Percentiles rank a stretch among this genome's conserved stretches.
Conservation (phyloP, 192 early-diverging fungal genomes). For the Coemansia sp. region DNA sequence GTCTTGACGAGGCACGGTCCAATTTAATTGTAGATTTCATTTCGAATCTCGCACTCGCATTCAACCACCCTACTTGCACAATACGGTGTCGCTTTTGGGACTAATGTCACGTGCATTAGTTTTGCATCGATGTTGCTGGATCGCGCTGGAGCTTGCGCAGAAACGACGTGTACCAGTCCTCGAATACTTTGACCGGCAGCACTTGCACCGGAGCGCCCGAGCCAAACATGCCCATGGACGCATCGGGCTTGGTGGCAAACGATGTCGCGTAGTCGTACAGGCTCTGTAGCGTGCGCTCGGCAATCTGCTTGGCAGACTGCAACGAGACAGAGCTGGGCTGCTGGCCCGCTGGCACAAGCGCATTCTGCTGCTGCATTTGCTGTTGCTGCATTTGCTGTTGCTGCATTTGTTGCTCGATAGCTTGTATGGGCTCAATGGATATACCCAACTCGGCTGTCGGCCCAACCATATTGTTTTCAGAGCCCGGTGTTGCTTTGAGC, state of each 20-base stretch:
- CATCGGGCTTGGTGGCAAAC: slow-evolving; percentile 58
- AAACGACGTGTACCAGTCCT: slow-evolving; percentile 79
- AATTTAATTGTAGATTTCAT: neutral
- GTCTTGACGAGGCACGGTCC: neutral
- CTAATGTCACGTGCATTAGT: slow-evolving; percentile 18
- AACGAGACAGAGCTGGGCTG: slow-evolving; percentile 15
- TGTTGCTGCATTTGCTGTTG: slow-evolving; percentile 28
- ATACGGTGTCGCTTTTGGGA: slow-evolving; percentile 15
- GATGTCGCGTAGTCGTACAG: slow-evolving; percentile 78
- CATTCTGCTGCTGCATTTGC: slow-evolving; percentile 24
- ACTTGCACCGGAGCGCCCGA: slow-evolving; percentile 45
- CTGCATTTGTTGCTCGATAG: slow-evolving; percentile 62
- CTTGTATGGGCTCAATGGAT: slow-evolving; percentile 83
- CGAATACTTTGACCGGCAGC: slow-evolving; percentile 69
- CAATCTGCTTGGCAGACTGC: slow-evolving; percentile 58
- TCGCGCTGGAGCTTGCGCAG: slow-evolving; percentile 73
- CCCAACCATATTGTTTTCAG: slow-evolving; percentile 12
- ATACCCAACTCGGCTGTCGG: slow-evolving; percentile 79
- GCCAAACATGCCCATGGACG: slow-evolving; percentile 53
- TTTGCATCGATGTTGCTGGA: slow-evolving; percentile 45
- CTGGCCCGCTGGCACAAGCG: slow-evolving; percentile 26
- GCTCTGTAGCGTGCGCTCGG: slow-evolving; percentile 63
- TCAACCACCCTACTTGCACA: neutral
- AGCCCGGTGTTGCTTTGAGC: slow-evolving; percentile 40
- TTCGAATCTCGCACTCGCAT: too few species aligned